Percentiles rank a stretch among this genome's conserved stretches.
Conservation (phyloP, 129 eudicot species). For the Scalesia atractyloides region DNA sequence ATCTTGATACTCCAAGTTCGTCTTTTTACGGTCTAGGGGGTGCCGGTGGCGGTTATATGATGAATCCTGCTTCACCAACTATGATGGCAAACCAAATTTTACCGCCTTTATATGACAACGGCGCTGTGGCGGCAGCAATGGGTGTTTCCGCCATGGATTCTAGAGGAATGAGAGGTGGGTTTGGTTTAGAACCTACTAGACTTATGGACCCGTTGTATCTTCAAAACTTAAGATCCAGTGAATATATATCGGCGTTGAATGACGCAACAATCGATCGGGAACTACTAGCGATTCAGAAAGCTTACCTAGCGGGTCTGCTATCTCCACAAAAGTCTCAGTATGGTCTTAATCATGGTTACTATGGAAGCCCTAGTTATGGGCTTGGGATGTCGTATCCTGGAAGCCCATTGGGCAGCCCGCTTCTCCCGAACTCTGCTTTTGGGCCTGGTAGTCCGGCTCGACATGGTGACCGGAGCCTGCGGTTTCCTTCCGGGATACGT, state of each 20-base stretch:
- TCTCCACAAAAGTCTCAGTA: slow-evolving; percentile 79
- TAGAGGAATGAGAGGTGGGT: slow-evolving; percentile 54
- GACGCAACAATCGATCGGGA: slow-evolving; percentile 66
- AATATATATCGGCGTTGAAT: slow-evolving; percentile 68
- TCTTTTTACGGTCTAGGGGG: slow-evolving; percentile 49
- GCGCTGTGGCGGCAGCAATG: slow-evolving; percentile 52
- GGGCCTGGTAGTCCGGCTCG: not conserved
- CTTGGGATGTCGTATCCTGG: slow-evolving; percentile 41
- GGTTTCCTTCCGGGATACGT: slow-evolving; percentile 19
- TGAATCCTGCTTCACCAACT: slow-evolving; percentile 64
- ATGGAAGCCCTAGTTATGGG: slow-evolving; percentile 59
- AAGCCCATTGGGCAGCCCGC: slow-evolving; percentile 53
- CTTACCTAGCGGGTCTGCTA: slow-evolving; percentile 63
- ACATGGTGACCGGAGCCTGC: slow-evolving; percentile 42
- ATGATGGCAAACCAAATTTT: slow-evolving; percentile 57
- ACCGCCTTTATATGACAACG: slow-evolving; percentile 57
- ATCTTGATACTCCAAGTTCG: slow-evolving; percentile 60
- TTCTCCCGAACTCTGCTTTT: slow-evolving; percentile 40
- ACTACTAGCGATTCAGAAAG: slow-evolving; percentile 69
- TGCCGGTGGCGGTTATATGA: slow-evolving; percentile 45
- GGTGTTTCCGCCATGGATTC: slow-evolving; percentile 62
- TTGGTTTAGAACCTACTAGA: slow-evolving; percentile 54
- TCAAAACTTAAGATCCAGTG: slow-evolving; percentile 65
- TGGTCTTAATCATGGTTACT: slow-evolving; percentile 68
- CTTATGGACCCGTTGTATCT: slow-evolving; percentile 66